These are phyloP conservation scores for Rhizopus delemar DNA, from an alignment of 371 early-diverging fungal genomes.

Conservation along the genomic window DNA sequence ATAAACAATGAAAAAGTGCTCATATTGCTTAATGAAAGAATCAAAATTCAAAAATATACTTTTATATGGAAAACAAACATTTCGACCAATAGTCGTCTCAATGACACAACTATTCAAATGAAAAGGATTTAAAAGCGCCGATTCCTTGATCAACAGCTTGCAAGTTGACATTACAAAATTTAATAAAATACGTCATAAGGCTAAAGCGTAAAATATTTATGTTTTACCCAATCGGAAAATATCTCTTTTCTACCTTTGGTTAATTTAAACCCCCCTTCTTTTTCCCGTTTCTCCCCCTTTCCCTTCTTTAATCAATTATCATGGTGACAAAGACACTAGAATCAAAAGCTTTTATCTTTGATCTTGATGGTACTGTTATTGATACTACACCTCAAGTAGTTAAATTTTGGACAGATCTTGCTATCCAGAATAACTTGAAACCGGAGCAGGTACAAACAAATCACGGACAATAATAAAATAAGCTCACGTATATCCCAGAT, in stretches of 20 bases:
- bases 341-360: conserved; percentile 42
- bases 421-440: conserved; percentile 41
- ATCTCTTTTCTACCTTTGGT: background rate
- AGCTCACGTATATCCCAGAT: conserved; percentile 17
- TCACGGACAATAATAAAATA: background rate
- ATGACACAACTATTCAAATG: no score
- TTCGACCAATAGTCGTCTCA: no score
- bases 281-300: conserved; percentile 7
- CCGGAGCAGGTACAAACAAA: conserved; percentile 34
- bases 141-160: no score
- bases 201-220: no score
- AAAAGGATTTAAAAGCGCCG: no score
- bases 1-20: no score
- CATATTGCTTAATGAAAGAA: no score
- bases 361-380: conserved; percentile 53
- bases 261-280: conserved; percentile 1
- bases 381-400: conserved; percentile 50
- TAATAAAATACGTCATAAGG: no score
- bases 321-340: conserved; percentile 15
- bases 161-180: no score
- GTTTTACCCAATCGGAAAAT: conserved; percentile 6
- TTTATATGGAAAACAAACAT: no score
- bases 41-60: no score
- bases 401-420: conserved; percentile 45
- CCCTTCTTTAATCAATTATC: background rate